Evolutionary conservation across 208 protist species (phyloP).

Genomic region (Wallacemonas collosoma): DNA sequence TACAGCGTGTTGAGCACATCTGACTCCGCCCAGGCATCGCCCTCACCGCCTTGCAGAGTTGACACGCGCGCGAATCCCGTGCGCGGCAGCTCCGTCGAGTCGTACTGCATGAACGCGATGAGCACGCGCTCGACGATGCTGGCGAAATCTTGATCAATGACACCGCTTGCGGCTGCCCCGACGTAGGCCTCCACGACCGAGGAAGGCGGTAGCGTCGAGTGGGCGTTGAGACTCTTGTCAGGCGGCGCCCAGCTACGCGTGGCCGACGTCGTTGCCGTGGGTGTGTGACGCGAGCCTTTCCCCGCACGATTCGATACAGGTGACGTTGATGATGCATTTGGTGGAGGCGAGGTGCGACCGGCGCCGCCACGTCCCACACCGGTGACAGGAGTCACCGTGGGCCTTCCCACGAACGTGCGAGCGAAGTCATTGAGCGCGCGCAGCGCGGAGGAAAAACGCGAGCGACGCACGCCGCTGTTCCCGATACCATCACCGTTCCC

Average conservation of each 20-base stretch:
- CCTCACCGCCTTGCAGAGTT: constrained; percentile 9
- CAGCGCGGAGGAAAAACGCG: neutral
- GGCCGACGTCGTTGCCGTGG: neutral
- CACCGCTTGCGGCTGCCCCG: neutral
- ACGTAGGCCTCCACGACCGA: constrained; percentile 3
- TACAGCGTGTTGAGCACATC: constrained; percentile 35
- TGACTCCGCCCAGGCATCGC: constrained; percentile 27
- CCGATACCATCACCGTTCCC: neutral
- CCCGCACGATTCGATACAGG: too few relatives aligned
- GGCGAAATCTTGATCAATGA: constrained; percentile 20
- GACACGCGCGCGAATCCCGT: constrained; percentile 17
- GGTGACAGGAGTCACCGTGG: neutral
- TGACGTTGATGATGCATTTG: too few relatives aligned
- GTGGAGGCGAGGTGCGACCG: too few relatives aligned
- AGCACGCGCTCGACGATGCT: constrained; percentile 34
- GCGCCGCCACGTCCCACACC: neutral
- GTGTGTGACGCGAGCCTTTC: neutral
- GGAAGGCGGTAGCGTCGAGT: neutral
- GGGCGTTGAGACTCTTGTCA: neutral
- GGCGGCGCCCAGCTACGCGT: too few relatives aligned
- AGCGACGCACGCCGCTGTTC: neutral
- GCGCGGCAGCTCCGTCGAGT: constrained; percentile 28
- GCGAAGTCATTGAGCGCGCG: neutral
- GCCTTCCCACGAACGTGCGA: neutral
- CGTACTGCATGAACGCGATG: constrained; percentile 54